Evolutionary conservation across 208 protist genomes (phyloP).

Genomic region (Endotrypanum monterogeii): DNA sequence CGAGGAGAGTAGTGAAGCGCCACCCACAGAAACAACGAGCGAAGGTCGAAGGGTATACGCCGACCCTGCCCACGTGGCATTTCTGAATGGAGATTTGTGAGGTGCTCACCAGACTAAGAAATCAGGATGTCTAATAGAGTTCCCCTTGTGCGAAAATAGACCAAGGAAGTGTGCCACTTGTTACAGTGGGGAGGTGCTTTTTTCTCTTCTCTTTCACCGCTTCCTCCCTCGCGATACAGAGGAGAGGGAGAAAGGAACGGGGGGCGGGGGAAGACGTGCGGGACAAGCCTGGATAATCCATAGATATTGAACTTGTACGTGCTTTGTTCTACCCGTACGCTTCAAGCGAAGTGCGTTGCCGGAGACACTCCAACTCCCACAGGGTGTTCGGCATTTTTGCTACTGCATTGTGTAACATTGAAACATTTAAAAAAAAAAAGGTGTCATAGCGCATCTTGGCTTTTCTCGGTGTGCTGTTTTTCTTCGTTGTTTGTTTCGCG

Average conservation of each 20-base stretch:
- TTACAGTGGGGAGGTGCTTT: too few species aligned
- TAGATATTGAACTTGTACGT: neutral
- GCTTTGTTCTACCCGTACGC: too few species aligned
- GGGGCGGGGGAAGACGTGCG: neutral
- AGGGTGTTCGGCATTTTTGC: neutral
- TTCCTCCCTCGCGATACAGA: neutral
- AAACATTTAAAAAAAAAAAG: neutral
- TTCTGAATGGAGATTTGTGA: slow-evolving; percentile 8
- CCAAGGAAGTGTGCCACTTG: neutral
- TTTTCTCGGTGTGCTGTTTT: neutral
- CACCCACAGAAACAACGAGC: neutral
- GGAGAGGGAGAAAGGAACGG: too few species aligned
- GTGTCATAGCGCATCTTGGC: neutral
- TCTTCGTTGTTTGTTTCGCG: slow-evolving; percentile 9
- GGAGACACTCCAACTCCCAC: too few species aligned
- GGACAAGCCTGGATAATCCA: neutral
- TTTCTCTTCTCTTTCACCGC: neutral
- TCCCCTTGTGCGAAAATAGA: neutral
- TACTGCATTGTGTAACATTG: neutral
- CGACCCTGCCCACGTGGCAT: slow-evolving; percentile 8
- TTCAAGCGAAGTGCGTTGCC: neutral
- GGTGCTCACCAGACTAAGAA: neutral
- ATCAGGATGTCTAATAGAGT: neutral
- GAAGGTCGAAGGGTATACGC: neutral
- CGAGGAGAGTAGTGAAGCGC: neutral